Conservation (phyloP, 495 filamentous ascomycete species). For the Neurospora pannonica region DNA sequence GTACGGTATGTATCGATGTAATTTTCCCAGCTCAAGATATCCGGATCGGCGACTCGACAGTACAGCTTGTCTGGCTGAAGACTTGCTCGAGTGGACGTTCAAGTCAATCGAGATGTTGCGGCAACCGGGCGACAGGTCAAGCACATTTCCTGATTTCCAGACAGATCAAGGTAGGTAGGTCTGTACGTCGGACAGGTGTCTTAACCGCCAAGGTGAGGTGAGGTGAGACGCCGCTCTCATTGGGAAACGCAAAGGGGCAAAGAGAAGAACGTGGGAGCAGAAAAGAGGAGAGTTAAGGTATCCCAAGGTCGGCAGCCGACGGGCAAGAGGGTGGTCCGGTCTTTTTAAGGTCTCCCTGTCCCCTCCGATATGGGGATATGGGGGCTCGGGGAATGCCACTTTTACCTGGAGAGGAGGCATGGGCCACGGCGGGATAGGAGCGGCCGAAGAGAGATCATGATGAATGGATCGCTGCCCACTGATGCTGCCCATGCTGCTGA, state of each 20-base stretch:
- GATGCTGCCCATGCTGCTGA: not conserved
- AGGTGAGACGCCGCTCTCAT: not conserved
- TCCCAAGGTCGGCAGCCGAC: conserved; percentile 15
- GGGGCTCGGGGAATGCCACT: not conserved
- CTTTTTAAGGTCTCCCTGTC: not conserved
- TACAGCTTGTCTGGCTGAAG: not conserved
- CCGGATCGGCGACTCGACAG: not conserved
- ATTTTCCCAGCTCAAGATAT: not conserved
- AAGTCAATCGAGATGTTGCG: not conserved
- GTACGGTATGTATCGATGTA: not conserved
- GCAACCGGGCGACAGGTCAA: not conserved
- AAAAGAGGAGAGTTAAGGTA: conserved; percentile 2
- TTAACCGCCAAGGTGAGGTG: not conserved
- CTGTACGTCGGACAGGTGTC: not conserved
- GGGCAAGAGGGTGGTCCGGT: conserved; percentile 17
- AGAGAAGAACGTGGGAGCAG: not conserved
- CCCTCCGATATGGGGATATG: not conserved
- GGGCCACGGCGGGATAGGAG: not conserved
- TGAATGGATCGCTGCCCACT: not conserved
- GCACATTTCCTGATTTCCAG: not conserved
- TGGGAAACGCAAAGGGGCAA: not conserved
- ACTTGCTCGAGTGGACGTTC: not conserved
- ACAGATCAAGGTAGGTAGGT: not conserved
- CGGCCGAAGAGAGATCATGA: not conserved
- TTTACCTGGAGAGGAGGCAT: not conserved